phyloP scores from a whole-genome alignment of 2,329 filamentous ascomycete genomes.

The Ampelomyces quisqualis region DNA sequence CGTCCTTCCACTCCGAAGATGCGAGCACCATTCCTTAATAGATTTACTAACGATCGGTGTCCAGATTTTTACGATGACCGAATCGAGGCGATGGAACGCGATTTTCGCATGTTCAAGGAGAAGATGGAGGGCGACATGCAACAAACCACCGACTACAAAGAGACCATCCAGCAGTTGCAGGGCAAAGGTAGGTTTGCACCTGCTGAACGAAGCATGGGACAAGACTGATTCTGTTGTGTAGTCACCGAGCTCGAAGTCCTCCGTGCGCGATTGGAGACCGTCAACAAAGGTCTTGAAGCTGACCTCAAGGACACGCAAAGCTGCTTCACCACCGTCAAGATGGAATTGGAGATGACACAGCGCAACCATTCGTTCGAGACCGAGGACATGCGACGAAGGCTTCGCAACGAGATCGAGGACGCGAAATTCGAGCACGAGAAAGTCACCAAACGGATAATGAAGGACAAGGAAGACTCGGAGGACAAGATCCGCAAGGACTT shows the following conservation, averaged over 20 bases:
- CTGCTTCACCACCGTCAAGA: constrained; percentile 52
- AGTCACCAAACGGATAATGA: constrained; percentile 57
- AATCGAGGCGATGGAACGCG: constrained; percentile 71
- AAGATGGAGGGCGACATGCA: constrained; percentile 69
- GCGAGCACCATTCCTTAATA: constrained; percentile 62
- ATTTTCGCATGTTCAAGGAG: constrained; percentile 70
- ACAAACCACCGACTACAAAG: constrained; percentile 69
- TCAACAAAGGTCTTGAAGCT: constrained; percentile 60
- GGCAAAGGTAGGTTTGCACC: constrained; percentile 61
- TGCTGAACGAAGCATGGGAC: neutral
- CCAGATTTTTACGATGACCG: constrained; percentile 78
- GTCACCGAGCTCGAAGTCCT: constrained; percentile 60
- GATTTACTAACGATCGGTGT: constrained; percentile 68
- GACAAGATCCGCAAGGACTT: constrained; percentile 47
- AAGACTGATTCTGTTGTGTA: constrained; percentile 26
- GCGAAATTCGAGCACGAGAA: constrained; percentile 55
- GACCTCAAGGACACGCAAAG: constrained; percentile 66
- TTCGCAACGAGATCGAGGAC: constrained; percentile 59
- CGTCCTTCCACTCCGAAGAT: constrained; percentile 23
- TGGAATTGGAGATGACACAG: constrained; percentile 54
- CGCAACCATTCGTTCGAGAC: constrained; percentile 55
- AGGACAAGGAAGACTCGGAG: constrained; percentile 51
- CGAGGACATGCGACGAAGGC: constrained; percentile 56
- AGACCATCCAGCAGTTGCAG: constrained; percentile 73
- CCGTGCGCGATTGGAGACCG: constrained; percentile 52